phyloP scores from a whole-genome alignment of 1,284 basidiomycete species.

The Testicularia cyperi region DNA sequence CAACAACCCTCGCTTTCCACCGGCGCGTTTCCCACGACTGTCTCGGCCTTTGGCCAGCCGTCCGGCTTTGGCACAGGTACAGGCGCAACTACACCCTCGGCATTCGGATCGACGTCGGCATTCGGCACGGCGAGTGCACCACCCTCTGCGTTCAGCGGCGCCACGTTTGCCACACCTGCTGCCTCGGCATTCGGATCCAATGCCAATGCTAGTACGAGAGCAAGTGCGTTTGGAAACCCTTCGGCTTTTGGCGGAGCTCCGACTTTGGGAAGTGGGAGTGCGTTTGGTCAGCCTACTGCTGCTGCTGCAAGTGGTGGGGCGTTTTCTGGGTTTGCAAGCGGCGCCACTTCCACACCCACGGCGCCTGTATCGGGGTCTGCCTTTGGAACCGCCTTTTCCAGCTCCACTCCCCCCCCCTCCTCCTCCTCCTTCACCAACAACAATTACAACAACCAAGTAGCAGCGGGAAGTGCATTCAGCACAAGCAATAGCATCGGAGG shows the following conservation, averaged over 20 bases:
- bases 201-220: too few relatives aligned
- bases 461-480: conserved; percentile 3
- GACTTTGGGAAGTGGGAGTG: neutral
- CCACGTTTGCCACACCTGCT: too few relatives aligned
- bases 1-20: too few relatives aligned
- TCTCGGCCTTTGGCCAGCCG: too few relatives aligned
- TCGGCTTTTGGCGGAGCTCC: conserved; percentile 1
- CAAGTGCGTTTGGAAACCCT: conserved; percentile 4
- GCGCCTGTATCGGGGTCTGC: neutral
- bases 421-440: too few relatives aligned
- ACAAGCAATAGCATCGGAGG: neutral
- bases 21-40: too few relatives aligned
- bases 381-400: neutral
- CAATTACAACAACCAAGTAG: neutral
- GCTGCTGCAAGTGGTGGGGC: neutral
- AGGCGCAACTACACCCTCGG: conserved; percentile 1
- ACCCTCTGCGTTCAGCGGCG: too few relatives aligned
- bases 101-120: conserved; percentile 10
- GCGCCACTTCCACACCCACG: neutral
- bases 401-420: neutral
- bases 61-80: too few relatives aligned
- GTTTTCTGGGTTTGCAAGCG: neutral
- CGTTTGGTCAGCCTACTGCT: conserved; percentile 15
- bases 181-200: conserved; percentile 18
- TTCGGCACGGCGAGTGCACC: conserved; percentile 1